Percentiles rank a stretch among this genome's conserved stretches.
These are phyloP conservation scores for Apiospora sp. DNA, from an alignment of 2,329 filamentous ascomycete species.

Conservation along the genomic window DNA sequence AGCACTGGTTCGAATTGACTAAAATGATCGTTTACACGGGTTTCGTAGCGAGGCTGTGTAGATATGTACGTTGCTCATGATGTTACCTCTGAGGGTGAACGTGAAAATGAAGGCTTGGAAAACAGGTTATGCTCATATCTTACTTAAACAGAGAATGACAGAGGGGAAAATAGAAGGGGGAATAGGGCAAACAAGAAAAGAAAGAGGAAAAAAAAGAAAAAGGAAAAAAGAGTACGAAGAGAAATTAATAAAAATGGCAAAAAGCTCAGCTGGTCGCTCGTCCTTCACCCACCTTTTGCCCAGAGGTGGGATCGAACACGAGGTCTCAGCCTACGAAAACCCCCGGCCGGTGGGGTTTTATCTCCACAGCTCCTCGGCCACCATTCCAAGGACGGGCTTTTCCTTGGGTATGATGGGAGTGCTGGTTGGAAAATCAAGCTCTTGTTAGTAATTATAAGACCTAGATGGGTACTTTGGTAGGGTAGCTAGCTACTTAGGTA, in stretches of 20 bases:
- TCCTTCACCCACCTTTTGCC: background rate
- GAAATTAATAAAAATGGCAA: background rate
- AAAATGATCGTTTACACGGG: background rate
- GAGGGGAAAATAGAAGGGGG: too few relatives aligned
- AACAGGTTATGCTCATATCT: too few relatives aligned
- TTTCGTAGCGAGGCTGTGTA: background rate
- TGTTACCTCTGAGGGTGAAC: background rate
- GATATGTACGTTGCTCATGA: background rate
- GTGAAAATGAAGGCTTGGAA: background rate
- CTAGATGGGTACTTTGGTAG: background rate
- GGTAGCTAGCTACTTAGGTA: background rate
- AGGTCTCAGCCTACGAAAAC: constrained; percentile 5
- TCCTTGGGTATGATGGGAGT: background rate
- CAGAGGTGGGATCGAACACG: background rate
- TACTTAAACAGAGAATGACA: too few relatives aligned
- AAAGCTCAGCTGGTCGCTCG: background rate
- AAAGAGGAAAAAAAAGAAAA: background rate
- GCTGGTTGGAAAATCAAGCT: background rate
- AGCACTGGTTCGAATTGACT: background rate
- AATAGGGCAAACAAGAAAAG: background rate
- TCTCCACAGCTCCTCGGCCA: background rate
- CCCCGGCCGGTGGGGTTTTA: background rate
- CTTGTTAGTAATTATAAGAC: background rate
- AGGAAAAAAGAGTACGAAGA: background rate
- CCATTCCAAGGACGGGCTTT: too few relatives aligned